Evolutionary conservation across 768 basidiomycete genomes (phyloP).

Genomic region (Pisolithus marmoratus): DNA sequence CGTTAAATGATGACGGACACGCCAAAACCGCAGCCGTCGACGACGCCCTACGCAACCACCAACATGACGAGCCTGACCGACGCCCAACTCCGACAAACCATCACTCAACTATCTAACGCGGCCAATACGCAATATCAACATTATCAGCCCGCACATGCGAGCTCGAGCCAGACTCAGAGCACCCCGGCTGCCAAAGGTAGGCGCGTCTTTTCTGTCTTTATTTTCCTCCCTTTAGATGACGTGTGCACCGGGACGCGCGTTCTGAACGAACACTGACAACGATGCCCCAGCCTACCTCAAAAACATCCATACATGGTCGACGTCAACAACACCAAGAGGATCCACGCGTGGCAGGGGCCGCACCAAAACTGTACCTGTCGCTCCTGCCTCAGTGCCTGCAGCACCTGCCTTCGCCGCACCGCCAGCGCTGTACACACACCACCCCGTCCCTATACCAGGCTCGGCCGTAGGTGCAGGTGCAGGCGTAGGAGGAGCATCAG

Average conservation of each 20-base stretch:
- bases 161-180: constrained; percentile 7
- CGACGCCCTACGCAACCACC: constrained; percentile 27
- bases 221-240: neutral
- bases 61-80: constrained; percentile 49
- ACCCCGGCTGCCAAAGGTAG: constrained; percentile 24
- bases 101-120: constrained; percentile 45
- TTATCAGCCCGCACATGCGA: constrained; percentile 20
- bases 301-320: constrained; percentile 68
- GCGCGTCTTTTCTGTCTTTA: neutral
- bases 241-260: too few relatives aligned
- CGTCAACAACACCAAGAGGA: constrained; percentile 41
- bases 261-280: too few relatives aligned
- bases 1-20: constrained; percentile 21
- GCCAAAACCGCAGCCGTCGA: constrained; percentile 14
- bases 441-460: constrained; percentile 31
- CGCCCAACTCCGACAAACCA: constrained; percentile 57
- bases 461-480: too few relatives aligned
- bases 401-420: neutral
- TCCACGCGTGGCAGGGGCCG: constrained; percentile 37
- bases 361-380: constrained; percentile 35
- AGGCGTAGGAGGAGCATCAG: too few relatives aligned
- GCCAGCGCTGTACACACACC: constrained; percentile 22
- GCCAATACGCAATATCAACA: constrained; percentile 32
- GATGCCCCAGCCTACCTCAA: constrained; percentile 51
- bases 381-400: constrained; percentile 17